phyloP scores from a whole-genome alignment of 805 yeast genomes.

The Starmerella kuoi region DNA sequence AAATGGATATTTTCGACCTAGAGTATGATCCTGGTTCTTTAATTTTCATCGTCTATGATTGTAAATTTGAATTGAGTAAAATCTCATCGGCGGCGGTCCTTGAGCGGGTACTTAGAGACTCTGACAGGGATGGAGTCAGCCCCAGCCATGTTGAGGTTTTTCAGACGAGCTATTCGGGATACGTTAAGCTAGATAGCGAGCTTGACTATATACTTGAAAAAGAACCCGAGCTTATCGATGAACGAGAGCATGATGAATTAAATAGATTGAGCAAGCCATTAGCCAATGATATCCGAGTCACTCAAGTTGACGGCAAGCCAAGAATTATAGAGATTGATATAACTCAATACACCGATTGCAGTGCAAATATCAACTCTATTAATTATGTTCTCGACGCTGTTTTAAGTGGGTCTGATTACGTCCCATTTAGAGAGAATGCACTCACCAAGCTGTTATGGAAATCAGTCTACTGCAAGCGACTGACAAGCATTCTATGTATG shows the following conservation, averaged over 20 bases:
- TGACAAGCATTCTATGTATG: neutral
- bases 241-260: neutral
- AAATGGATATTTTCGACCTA: neutral
- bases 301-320: neutral
- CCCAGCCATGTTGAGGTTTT: neutral
- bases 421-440: slow-evolving; percentile 6
- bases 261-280: neutral
- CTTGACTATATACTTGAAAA: too few relatives aligned
- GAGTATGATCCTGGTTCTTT: neutral
- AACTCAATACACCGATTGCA: neutral
- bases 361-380: neutral
- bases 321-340: neutral
- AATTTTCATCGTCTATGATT: neutral
- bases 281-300: neutral
- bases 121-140: neutral
- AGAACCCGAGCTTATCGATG: neutral
- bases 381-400: neutral
- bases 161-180: neutral
- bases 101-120: neutral
- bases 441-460: slow-evolving; percentile 4
- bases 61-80: neutral
- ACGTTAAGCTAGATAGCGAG: neutral
- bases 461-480: neutral
- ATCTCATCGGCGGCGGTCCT: neutral
- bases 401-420: neutral